Conservation (phyloP, 1,284 basidiomycete species). For the Xerocomus subilludens region DNA sequence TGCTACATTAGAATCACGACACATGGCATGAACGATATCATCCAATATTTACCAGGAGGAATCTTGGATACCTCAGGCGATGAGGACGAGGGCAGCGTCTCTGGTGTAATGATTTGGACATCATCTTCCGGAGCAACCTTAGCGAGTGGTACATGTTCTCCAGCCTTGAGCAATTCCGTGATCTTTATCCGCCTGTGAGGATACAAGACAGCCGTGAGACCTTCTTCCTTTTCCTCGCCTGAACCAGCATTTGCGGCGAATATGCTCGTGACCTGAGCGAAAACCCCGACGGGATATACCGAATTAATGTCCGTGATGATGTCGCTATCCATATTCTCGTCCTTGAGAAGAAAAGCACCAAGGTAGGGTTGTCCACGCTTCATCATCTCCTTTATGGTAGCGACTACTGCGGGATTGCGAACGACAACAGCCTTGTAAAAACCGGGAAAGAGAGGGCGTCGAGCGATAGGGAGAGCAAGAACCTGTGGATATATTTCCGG, state of each 20-base stretch:
- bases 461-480: conserved; percentile 94
- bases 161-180: conserved; percentile 84
- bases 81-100: conserved; percentile 61
- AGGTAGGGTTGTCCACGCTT: conserved; percentile 97
- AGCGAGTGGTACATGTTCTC: conserved; percentile 62
- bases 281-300: conserved; percentile 95
- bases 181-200: conserved; percentile 94
- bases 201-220: conserved; percentile 94
- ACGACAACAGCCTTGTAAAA: conserved; percentile 98
- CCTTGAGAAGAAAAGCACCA: conserved; percentile 97
- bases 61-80: conserved; percentile 48
- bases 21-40: too few relatives aligned
- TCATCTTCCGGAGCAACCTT: conserved; percentile 61
- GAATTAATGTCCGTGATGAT: conserved; percentile 90
- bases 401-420: conserved; percentile 90
- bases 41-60: conserved; percentile 32
- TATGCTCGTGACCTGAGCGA: conserved; percentile 97
- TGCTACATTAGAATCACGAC: conserved; percentile 6
- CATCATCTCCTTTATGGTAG: conserved; percentile 97
- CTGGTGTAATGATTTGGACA: conserved; percentile 62
- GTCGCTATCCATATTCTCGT: conserved; percentile 93
- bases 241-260: conserved; percentile 79
- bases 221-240: conserved; percentile 80
- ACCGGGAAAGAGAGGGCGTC: conserved; percentile 95
- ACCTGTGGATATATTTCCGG: conserved; percentile 94